Evolutionary conservation across 768 basidiomycete species (phyloP).

Genomic region (Serpula lacrymans): DNA sequence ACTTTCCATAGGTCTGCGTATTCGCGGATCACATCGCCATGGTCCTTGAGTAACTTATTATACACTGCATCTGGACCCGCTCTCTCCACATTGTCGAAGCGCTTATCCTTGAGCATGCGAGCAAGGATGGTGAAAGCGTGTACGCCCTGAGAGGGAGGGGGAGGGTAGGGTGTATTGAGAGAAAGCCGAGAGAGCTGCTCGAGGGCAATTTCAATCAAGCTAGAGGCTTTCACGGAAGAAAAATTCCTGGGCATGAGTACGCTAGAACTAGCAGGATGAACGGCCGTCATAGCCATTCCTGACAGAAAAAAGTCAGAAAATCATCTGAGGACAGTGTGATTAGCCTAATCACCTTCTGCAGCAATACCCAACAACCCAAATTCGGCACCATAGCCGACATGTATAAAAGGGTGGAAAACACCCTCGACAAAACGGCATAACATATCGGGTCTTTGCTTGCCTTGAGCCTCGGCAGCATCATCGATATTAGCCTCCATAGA

Average conservation of each 20-base stretch:
- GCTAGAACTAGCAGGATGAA: slow-evolving; percentile 33
- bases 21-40: slow-evolving; percentile 35
- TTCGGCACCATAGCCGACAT: slow-evolving; percentile 60
- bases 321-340: background rate
- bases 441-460: slow-evolving; percentile 47
- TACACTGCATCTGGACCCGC: slow-evolving; percentile 12
- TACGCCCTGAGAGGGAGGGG: slow-evolving; percentile 5
- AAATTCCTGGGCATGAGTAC: slow-evolving; percentile 18
- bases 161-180: slow-evolving; percentile 2
- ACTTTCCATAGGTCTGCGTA: slow-evolving; percentile 47
- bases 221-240: too few species aligned
- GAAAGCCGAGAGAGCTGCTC: background rate
- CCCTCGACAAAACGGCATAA: slow-evolving; percentile 53
- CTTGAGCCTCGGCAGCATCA: slow-evolving; percentile 7
- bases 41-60: slow-evolving; percentile 21
- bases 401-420: slow-evolving; percentile 63
- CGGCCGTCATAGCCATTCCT: slow-evolving; percentile 58
- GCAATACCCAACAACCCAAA: slow-evolving; percentile 56
- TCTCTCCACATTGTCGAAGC: slow-evolving; percentile 13
- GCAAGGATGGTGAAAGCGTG: slow-evolving; percentile 48
- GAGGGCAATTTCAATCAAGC: background rate
- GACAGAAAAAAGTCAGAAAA: background rate
- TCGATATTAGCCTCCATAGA: slow-evolving; percentile 44
- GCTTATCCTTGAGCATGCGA: slow-evolving; percentile 43
- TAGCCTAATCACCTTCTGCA: slow-evolving; percentile 49